Conservation (phyloP, 1,139 yeast genomes). For the Torulaspora globosa region DNA sequence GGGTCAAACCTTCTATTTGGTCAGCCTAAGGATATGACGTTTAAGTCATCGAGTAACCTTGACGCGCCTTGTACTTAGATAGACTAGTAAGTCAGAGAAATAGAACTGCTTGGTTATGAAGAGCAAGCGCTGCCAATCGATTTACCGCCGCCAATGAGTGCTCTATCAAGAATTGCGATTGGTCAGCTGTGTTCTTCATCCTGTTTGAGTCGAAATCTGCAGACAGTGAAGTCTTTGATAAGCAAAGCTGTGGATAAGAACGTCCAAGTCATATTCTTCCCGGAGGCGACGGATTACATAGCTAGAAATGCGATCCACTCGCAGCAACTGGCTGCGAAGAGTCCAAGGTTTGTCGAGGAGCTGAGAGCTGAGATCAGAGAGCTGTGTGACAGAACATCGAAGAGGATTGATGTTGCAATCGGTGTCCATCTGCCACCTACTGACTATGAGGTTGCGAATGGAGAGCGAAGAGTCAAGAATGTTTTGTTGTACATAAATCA, state of each 20-base stretch:
- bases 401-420: conserved; percentile 49
- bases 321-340: conserved; percentile 48
- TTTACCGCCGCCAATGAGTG: background rate
- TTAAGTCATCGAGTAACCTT: background rate
- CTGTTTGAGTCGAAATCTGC: conserved; percentile 55
- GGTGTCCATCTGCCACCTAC: conserved; percentile 78
- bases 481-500: conserved; percentile 66
- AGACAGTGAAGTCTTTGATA: conserved; percentile 54
- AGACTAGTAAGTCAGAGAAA: background rate
- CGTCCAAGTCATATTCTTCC: conserved; percentile 70
- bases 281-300: conserved; percentile 90
- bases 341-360: conserved; percentile 39
- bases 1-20: background rate
- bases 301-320: conserved; percentile 69
- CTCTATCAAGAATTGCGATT: conserved; percentile 56
- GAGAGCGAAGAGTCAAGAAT: conserved; percentile 53
- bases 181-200: conserved; percentile 84
- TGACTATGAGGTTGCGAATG: conserved; percentile 12
- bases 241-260: conserved; percentile 55
- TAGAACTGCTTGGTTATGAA: background rate
- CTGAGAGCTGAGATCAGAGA: conserved; percentile 48
- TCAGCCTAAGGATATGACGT: background rate
- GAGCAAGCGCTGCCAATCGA: background rate
- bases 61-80: background rate
- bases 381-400: conserved; percentile 35